phyloP scores from a whole-genome alignment of 192 early-diverging fungal genomes.

The Backusella parvicylindrica region DNA sequence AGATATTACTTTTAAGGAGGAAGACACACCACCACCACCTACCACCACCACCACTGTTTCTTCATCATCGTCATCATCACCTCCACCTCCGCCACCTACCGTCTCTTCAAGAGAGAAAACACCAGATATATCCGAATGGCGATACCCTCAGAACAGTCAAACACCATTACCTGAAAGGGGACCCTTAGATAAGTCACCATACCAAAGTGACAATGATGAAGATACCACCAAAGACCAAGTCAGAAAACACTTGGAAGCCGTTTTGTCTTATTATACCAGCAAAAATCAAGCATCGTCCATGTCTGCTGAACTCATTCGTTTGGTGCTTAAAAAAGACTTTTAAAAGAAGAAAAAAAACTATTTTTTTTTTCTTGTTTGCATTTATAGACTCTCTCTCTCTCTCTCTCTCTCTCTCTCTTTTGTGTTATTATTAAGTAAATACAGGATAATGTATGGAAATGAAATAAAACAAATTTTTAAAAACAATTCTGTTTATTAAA shows the following conservation, averaged over 20 bases:
- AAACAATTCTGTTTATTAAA: not conserved
- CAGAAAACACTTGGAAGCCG: slow-evolving; percentile 8
- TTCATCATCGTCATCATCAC: not conserved
- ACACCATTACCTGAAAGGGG: not conserved
- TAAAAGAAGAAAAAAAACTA: too few species aligned
- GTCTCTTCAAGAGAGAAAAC: not conserved
- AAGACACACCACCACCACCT: not conserved
- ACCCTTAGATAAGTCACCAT: not conserved
- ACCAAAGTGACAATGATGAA: not conserved
- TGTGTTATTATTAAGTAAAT: not conserved
- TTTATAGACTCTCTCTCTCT: too few species aligned
- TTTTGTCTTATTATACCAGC: slow-evolving; percentile 5
- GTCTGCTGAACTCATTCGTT: slow-evolving; percentile 11
- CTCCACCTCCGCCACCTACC: not conserved
- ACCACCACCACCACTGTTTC: not conserved
- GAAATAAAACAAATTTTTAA: not conserved
- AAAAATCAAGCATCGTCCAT: not conserved
- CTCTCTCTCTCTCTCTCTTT: too few species aligned
- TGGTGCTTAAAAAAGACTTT: slow-evolving; percentile 15
- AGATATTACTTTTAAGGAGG: too few species aligned
- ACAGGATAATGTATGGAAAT: not conserved
- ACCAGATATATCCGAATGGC: not conserved
- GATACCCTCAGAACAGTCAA: not conserved
- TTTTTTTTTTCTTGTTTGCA: too few species aligned
- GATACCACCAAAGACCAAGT: not conserved